phyloP scores from a whole-genome alignment of 2,329 filamentous ascomycete species.

The Aspergillus sclerotialis region DNA sequence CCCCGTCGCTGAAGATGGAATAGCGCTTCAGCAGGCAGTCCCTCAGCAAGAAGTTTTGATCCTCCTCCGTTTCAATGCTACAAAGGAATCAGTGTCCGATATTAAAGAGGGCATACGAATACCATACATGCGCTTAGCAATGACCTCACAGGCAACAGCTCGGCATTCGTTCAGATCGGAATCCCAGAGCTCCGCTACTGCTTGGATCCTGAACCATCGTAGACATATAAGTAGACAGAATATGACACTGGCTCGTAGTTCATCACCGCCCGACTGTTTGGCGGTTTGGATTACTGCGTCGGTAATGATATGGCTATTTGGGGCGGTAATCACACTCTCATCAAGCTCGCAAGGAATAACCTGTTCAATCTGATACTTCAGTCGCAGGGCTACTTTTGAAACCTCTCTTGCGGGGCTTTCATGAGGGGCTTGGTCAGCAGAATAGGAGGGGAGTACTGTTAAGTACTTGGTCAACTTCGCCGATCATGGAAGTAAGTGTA shows the following conservation, averaged over 20 bases:
- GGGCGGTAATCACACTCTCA: slow-evolving; percentile 62
- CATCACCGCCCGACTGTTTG: slow-evolving; percentile 67
- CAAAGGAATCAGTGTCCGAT: slow-evolving; percentile 3
- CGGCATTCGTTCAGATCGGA: slow-evolving; percentile 73
- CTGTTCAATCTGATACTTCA: slow-evolving; percentile 86
- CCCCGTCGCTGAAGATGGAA: slow-evolving; percentile 66
- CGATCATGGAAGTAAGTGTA: slow-evolving; percentile 1
- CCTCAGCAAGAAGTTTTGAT: slow-evolving; percentile 71
- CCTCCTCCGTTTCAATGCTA: slow-evolving; percentile 78
- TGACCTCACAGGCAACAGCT: slow-evolving; percentile 77
- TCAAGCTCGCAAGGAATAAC: slow-evolving; percentile 87
- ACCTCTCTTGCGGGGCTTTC: slow-evolving; percentile 71
- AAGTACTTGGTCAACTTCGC: slow-evolving; percentile 7
- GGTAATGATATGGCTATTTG: slow-evolving; percentile 83
- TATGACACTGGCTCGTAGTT: slow-evolving; percentile 73
- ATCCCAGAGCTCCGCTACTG: slow-evolving; percentile 81
- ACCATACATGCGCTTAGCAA: slow-evolving; percentile 65
- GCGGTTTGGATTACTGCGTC: slow-evolving; percentile 71
- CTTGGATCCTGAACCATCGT: slow-evolving; percentile 73
- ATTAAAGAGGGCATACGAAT: no score
- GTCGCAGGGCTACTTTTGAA: slow-evolving; percentile 78
- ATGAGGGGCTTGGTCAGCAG: slow-evolving; percentile 42
- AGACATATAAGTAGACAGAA: slow-evolving; percentile 71
- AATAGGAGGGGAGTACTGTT: slow-evolving; percentile 38
- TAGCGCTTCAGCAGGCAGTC: slow-evolving; percentile 81